These are phyloP conservation scores for Rhodotorula sphaerocarpa DNA, from an alignment of 768 basidiomycete species.

Conservation along the genomic window DNA sequence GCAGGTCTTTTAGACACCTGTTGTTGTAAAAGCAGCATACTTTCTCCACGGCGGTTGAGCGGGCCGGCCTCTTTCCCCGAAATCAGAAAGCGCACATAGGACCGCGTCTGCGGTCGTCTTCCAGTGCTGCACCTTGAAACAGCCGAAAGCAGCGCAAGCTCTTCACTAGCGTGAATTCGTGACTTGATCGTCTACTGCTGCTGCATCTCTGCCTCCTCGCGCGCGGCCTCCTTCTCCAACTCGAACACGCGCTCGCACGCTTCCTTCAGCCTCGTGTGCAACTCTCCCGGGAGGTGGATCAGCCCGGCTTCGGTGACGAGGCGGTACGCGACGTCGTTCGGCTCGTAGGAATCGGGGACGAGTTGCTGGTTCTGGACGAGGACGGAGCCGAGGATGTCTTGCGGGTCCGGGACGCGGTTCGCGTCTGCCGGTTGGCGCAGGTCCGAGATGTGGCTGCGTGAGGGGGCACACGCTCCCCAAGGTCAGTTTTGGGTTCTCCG, in stretches of 20 bases:
- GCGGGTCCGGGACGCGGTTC: constrained; percentile 24
- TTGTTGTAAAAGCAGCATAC: no score
- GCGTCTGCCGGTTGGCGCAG: constrained; percentile 26
- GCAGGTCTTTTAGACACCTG: not conserved
- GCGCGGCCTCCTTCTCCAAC: constrained; percentile 18
- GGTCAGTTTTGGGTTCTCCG: not conserved
- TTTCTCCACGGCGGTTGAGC: no score
- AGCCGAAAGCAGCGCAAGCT: no score
- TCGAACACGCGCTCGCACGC: constrained; percentile 12
- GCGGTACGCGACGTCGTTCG: constrained; percentile 20
- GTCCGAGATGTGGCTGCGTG: constrained; percentile 28
- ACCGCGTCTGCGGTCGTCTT: no score
- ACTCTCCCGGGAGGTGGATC: constrained; percentile 1
- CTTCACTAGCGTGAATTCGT: no score
- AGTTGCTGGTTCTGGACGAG: constrained; percentile 15
- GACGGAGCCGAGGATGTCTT: constrained; percentile 33
- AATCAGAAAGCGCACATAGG: no score
- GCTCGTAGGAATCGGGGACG: constrained; percentile 11
- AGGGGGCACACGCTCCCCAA: no score
- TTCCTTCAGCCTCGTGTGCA: constrained; percentile 2
- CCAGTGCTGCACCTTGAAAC: no score
- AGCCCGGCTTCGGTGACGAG: constrained; percentile 25
- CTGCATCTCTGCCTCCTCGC: not conserved
- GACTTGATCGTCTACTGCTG: not conserved
- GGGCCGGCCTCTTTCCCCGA: no score